These are phyloP conservation scores for Aspergillus tanneri DNA, from an alignment of 2,329 filamentous ascomycete genomes.

Conservation along the genomic window DNA sequence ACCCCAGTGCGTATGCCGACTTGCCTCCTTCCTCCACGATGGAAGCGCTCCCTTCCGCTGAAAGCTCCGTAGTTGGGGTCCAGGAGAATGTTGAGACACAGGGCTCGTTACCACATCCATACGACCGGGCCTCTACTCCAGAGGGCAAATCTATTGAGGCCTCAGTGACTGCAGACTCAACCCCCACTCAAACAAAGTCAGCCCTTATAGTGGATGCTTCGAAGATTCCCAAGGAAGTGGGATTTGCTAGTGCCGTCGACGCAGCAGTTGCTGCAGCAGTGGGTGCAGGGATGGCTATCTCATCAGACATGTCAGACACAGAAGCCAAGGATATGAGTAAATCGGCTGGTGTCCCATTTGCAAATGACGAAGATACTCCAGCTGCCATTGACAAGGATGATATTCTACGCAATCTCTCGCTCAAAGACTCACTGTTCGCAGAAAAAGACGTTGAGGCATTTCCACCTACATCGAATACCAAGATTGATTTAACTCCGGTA, in stretches of 20 bases:
- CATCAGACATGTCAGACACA: background rate
- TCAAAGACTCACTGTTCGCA: background rate
- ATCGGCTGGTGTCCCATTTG: background rate
- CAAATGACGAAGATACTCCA: conserved; percentile 3
- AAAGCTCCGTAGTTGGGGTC: conserved; percentile 30
- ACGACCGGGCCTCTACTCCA: conserved; percentile 22
- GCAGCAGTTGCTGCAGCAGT: conserved; percentile 26
- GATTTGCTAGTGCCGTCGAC: conserved; percentile 24
- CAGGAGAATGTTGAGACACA: conserved; percentile 24
- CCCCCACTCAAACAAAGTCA: conserved; percentile 11
- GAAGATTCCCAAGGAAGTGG: conserved; percentile 6
- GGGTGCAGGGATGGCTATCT: background rate
- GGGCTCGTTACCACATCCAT: conserved; percentile 18
- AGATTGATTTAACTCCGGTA: background rate
- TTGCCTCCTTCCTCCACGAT: conserved; percentile 25
- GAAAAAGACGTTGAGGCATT: background rate
- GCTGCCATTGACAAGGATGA: too few relatives aligned
- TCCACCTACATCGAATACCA: background rate
- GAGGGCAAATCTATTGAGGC: conserved; percentile 11
- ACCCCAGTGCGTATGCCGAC: conserved; percentile 30
- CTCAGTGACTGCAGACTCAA: conserved; percentile 14
- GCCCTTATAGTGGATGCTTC: background rate
- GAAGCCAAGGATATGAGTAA: background rate
- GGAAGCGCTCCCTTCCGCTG: conserved; percentile 30
- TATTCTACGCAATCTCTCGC: background rate